Conservation (phyloP, 305 asterid species). For the Nicotiana rustica region DNA sequence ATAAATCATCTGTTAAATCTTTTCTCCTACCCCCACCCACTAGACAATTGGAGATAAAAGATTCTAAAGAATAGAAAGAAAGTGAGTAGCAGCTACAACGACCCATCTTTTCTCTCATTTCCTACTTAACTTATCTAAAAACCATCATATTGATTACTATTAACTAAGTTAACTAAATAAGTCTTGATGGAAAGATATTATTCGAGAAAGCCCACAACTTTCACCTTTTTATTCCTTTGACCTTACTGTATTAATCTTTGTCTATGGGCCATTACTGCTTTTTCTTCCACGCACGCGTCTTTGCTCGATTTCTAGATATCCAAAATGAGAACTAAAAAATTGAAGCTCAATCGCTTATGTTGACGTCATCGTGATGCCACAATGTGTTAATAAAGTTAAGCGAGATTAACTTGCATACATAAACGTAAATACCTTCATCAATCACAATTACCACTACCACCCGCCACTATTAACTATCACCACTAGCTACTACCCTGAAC, state of each 20-base stretch:
- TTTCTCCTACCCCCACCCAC: slow-evolving; percentile 35
- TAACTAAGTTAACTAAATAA: neutral
- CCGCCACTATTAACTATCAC: no score
- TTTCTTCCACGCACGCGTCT: slow-evolving; percentile 16
- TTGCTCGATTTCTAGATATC: neutral
- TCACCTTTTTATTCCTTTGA: slow-evolving; percentile 33
- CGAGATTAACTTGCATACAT: neutral
- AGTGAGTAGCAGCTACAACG: neutral
- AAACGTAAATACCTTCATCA: no score
- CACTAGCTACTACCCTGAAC: no score
- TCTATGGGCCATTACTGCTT: neutral
- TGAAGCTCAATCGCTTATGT: slow-evolving; percentile 21
- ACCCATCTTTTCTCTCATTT: neutral
- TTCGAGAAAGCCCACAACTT: slow-evolving; percentile 35
- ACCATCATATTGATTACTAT: neutral
- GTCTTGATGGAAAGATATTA: slow-evolving; percentile 29
- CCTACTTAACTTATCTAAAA: slow-evolving; percentile 27
- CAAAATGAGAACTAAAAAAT: neutral
- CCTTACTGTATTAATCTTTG: neutral
- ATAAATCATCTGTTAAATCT: slow-evolving; percentile 21
- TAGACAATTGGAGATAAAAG: slow-evolving; percentile 21
- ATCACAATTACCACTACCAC: no score
- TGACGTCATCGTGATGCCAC: slow-evolving; percentile 1
- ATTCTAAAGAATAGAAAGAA: slow-evolving; percentile 18
- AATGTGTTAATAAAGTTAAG: neutral